Conservation (phyloP, 2,329 filamentous ascomycete species). For the Aotearoamyces nothofagi region DNA sequence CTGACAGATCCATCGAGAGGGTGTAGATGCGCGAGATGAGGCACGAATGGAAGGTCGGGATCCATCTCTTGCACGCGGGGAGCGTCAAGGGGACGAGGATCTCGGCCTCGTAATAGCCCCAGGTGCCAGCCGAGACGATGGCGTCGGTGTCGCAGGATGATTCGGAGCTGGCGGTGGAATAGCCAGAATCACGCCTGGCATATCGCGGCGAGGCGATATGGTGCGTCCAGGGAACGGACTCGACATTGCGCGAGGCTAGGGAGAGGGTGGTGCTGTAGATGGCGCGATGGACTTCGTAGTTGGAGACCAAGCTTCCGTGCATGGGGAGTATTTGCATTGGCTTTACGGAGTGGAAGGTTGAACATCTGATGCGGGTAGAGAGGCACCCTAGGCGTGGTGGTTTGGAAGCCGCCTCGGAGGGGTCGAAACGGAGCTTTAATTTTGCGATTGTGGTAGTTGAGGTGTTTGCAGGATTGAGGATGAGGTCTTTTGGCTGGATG, state of each 20-base stretch:
- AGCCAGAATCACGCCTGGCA: constrained; percentile 13
- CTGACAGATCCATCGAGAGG: constrained; percentile 21
- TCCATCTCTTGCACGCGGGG: constrained; percentile 42
- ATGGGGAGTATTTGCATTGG: constrained; percentile 10
- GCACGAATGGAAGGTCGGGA: constrained; percentile 58
- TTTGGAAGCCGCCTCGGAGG: constrained; percentile 8
- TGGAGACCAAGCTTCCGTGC: constrained; percentile 5
- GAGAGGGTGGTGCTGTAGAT: constrained; percentile 12
- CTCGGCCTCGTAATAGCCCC: constrained; percentile 36
- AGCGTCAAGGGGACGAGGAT: constrained; percentile 48
- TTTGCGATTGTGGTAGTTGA: constrained; percentile 9
- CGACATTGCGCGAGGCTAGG: constrained; percentile 17
- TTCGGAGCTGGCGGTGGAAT: constrained; percentile 13
- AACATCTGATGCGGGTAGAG: constrained; percentile 15
- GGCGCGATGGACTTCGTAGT: constrained; percentile 12
- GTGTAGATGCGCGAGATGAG: constrained; percentile 47
- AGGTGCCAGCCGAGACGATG: not conserved
- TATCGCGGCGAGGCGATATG: constrained; percentile 10
- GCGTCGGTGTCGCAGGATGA: constrained; percentile 8
- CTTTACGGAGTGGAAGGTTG: constrained; percentile 13
- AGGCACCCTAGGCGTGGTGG: constrained; percentile 18
- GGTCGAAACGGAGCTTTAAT: constrained; percentile 17
- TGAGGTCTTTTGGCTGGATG: constrained; percentile 10
- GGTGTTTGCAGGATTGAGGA: not conserved
- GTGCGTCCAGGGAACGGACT: constrained; percentile 16